Evolutionary conservation across 306 rosid species (phyloP).

Genomic region (Hylodesmum podocarpum): DNA sequence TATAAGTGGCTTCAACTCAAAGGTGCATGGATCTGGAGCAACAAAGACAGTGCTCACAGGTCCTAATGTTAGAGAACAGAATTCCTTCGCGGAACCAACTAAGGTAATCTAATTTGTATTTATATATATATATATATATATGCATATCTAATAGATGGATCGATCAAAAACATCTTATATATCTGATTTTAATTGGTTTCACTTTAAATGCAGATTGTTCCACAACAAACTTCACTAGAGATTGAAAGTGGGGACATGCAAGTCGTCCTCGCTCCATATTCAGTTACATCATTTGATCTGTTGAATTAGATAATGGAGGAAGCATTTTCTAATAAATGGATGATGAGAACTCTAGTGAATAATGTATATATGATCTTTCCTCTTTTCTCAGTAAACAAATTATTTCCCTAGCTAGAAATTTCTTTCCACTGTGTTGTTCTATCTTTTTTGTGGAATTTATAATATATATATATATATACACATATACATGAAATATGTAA

Average conservation of each 20-base stretch:
- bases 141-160: not conserved
- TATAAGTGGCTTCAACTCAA: conserved; percentile 37
- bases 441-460: too few species aligned
- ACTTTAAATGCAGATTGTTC: conserved; percentile 46
- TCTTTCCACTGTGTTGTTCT: too few species aligned
- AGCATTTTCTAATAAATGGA: too few species aligned
- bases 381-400: too few species aligned
- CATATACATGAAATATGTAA: too few species aligned
- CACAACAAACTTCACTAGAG: conserved; percentile 21
- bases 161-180: not conserved
- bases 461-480: too few species aligned
- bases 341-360: too few species aligned
- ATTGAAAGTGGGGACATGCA: conserved; percentile 42
- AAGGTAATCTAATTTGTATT: conserved; percentile 50
- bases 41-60: conserved; percentile 51
- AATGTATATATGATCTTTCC: too few species aligned
- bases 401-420: too few species aligned
- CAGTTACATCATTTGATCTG: conserved; percentile 61
- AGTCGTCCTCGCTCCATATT: conserved; percentile 39
- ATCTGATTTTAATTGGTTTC: not conserved
- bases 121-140: too few species aligned
- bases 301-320: too few species aligned
- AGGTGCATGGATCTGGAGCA: conserved; percentile 31
- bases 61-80: conserved; percentile 55
- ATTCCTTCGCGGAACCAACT: conserved; percentile 56